Evolutionary conservation across 1,284 basidiomycete genomes (phyloP), one percentile per base, ranked within the genome.

Genomic region (Boletus semigastroideus): DNA sequence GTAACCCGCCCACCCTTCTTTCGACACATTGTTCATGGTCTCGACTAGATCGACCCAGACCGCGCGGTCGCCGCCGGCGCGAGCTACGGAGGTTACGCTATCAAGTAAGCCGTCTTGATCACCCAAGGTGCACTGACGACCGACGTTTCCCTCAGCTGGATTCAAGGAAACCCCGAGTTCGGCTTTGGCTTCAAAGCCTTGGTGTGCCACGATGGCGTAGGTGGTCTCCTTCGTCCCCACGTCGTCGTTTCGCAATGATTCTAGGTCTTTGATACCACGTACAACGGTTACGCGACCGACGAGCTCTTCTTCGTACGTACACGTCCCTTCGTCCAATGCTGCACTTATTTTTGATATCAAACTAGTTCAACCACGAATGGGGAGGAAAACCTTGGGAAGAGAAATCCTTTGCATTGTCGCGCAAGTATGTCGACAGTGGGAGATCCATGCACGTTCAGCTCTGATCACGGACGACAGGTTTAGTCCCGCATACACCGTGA

Each of bases 111-210:
- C 27, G 17, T 44, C 40, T 36, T 31, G 22, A 13, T 13, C 34
- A 17, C 39, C 14, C 7, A 34, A 27, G 20, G 13, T 40, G 19
- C 46, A 19, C 36, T 56, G 7, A 60, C 45, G 34, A 19, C 42
- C 37, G 49, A 55, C 34, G 46, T 55, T 55, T 38, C 12, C 22
- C 52, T 47, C 51, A 96, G 94, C 69, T 97, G 91, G 92, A 94
- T 96, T 55, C 90, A 94, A 70, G 91, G 93, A 1, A 92, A 96
- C 69, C 92, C 94, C 14, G 88, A 93, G 55, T 92, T 74, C 56
- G 82, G 78, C 6, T 90, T 92, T 65, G 80, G 81, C 22, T 96
- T 97, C 79, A 95, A 94, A 75, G 90, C 91, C 2, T 76, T 97
- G 38, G 83, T 94, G 14, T 89, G 86, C 62, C 92, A 95, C 63